Conservation (phyloP, 768 basidiomycete genomes). For the Ramaria sp. region DNA sequence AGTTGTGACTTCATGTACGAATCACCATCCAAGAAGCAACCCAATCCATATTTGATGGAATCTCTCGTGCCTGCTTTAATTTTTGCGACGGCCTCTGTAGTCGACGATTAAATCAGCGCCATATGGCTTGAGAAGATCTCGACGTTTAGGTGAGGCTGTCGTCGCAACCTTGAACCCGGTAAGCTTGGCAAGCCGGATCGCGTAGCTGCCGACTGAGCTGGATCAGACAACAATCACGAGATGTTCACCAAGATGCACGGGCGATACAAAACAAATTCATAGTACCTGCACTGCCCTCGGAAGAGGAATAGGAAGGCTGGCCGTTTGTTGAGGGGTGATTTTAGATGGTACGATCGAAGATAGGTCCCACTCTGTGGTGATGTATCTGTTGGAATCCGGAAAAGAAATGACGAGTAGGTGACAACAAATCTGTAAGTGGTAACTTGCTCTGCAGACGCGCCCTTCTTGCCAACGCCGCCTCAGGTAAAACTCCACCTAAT, state of each 20-base stretch:
- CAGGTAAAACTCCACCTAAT: not conserved
- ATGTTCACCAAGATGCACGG: not conserved
- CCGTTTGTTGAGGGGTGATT: not conserved
- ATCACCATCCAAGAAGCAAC: not conserved
- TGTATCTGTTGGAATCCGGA: not conserved
- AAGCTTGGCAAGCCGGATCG: constrained; percentile 31
- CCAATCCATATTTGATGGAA: not conserved
- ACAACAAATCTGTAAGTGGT: not conserved
- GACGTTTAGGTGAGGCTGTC: constrained; percentile 31
- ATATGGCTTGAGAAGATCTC: constrained; percentile 23
- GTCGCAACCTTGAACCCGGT: constrained; percentile 34
- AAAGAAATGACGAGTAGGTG: not conserved
- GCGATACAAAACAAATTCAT: not conserved
- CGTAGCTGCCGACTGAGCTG: constrained; percentile 21
- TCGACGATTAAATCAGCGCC: constrained; percentile 37
- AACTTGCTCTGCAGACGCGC: not conserved
- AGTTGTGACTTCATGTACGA: not conserved
- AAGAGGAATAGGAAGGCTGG: not conserved
- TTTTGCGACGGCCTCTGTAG: not conserved
- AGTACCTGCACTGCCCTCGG: not conserved
- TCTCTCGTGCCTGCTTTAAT: not conserved
- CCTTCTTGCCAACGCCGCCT: not conserved
- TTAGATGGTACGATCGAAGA: not conserved
- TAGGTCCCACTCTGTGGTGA: not conserved
- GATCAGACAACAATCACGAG: not conserved